Evolutionary conservation across 1,284 basidiomycete genomes (phyloP).

Genomic region (Trichosporon sp.): DNA sequence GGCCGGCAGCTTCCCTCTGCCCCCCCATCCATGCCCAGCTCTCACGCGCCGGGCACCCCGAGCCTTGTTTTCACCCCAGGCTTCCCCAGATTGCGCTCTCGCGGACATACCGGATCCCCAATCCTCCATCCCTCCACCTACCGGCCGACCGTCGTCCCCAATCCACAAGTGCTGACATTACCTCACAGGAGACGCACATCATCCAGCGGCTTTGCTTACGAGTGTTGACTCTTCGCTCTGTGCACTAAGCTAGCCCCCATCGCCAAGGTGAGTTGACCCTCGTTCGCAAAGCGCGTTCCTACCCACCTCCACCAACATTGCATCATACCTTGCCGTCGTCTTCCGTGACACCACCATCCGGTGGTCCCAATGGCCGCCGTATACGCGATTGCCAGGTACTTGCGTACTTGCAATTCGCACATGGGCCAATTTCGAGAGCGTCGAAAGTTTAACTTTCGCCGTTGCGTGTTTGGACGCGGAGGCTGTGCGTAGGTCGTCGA

Average conservation of each 20-base stretch:
- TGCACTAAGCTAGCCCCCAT: neutral
- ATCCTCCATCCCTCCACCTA: slow-evolving; percentile 3
- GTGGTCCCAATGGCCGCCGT: neutral
- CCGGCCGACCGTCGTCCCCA: neutral
- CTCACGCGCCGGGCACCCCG: neutral
- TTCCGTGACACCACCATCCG: neutral
- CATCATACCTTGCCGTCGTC: neutral
- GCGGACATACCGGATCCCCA: neutral
- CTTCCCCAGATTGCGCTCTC: neutral
- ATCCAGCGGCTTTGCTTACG: neutral
- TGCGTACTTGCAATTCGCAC: slow-evolving; percentile 1
- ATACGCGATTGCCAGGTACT: neutral
- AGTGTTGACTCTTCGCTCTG: neutral
- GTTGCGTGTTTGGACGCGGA: neutral
- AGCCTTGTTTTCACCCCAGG: neutral
- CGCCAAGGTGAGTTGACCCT: neutral
- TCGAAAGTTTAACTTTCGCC: slow-evolving; percentile 1
- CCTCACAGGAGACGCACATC: neutral
- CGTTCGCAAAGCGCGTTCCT: neutral
- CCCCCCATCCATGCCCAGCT: neutral
- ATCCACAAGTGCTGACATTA: slow-evolving; percentile 1
- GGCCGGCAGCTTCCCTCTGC: neutral
- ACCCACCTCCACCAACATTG: slow-evolving; percentile 1
- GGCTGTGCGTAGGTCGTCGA: slow-evolving; percentile 1
- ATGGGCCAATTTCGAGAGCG: neutral